phyloP scores from a whole-genome alignment of 2,329 filamentous ascomycete genomes.

The Penicillium sp. region DNA sequence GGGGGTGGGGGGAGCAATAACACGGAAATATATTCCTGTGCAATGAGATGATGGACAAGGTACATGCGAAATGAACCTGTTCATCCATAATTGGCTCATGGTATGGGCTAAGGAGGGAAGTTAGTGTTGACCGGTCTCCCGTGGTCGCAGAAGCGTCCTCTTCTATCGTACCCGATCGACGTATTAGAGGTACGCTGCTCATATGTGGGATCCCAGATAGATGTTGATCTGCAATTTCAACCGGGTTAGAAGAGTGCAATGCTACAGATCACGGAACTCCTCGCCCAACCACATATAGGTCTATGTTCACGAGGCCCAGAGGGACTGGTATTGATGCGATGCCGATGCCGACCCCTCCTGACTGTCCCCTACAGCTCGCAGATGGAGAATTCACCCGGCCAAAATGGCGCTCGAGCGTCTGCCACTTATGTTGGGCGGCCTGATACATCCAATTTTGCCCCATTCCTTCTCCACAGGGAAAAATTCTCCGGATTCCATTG shows the following conservation, averaged over 20 bases:
- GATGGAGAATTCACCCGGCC: background rate
- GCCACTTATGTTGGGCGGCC: slow-evolving; percentile 4
- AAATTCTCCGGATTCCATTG: slow-evolving; percentile 9
- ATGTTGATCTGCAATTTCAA: background rate
- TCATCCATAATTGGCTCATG: background rate
- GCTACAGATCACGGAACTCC: background rate
- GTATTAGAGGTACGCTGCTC: slow-evolving; percentile 8
- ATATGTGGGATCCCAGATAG: background rate
- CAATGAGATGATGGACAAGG: background rate
- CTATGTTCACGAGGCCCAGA: background rate
- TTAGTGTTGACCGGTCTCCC: background rate
- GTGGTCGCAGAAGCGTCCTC: slow-evolving; percentile 2
- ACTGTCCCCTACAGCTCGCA: background rate
- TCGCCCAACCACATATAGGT: background rate
- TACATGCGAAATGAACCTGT: background rate
- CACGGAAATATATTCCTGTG: background rate
- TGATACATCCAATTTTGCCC: slow-evolving; percentile 16
- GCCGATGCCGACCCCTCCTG: background rate
- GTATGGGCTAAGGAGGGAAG: background rate
- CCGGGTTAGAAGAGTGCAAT: background rate
- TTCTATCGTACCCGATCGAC: slow-evolving; percentile 12
- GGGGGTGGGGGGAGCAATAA: background rate
- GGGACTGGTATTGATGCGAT: background rate
- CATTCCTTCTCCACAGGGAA: slow-evolving; percentile 3
- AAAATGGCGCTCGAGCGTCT: background rate